A percentile compares a stretch with the other conserved stretches of the same genome.
Evolutionary conservation across 371 early-diverging fungal genomes (phyloP).

Genomic region (Mortierella sp.): DNA sequence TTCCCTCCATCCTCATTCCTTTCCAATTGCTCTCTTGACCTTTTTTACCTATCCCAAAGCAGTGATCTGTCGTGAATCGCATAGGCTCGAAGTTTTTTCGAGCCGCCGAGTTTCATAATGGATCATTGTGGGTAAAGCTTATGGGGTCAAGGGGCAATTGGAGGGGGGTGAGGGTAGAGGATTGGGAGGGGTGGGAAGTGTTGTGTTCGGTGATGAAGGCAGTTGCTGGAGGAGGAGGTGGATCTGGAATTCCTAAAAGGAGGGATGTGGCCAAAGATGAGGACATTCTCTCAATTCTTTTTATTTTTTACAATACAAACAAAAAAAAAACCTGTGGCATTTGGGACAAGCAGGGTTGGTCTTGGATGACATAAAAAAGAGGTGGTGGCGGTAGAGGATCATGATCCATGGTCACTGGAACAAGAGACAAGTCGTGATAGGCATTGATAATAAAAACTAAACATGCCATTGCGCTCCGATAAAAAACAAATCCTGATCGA

Average conservation of each 20-base stretch:
- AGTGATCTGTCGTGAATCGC: not conserved
- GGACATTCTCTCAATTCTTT: conserved; percentile 33
- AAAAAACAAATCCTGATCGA: not conserved
- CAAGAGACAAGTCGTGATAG: not conserved
- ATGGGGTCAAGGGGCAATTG: not conserved
- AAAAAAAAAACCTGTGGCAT: not conserved
- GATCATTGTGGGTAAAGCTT: conserved; percentile 13
- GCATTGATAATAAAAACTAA: not conserved
- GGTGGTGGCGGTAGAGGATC: not conserved
- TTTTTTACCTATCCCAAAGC: conserved; percentile 18
- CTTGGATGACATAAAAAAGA: not conserved
- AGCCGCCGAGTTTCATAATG: conserved; percentile 21
- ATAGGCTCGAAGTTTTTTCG: conserved; percentile 38
- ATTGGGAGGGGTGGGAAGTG: conserved; percentile 14
- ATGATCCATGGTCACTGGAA: not conserved
- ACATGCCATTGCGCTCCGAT: not conserved
- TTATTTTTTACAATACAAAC: conserved; percentile 16
- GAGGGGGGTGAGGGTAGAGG: not conserved
- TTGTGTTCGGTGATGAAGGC: conserved; percentile 47
- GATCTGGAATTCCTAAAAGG: conserved; percentile 55
- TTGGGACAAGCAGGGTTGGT: not conserved
- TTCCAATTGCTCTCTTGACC: not conserved
- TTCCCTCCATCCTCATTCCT: not conserved
- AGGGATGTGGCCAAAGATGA: conserved; percentile 56
- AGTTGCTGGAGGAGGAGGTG: conserved; percentile 17